A percentile compares a stretch with the other conserved stretches of the same genome.
Evolutionary conservation across 2,329 filamentous ascomycete genomes (phyloP).

Genomic region (Trichophyton rubrum): DNA sequence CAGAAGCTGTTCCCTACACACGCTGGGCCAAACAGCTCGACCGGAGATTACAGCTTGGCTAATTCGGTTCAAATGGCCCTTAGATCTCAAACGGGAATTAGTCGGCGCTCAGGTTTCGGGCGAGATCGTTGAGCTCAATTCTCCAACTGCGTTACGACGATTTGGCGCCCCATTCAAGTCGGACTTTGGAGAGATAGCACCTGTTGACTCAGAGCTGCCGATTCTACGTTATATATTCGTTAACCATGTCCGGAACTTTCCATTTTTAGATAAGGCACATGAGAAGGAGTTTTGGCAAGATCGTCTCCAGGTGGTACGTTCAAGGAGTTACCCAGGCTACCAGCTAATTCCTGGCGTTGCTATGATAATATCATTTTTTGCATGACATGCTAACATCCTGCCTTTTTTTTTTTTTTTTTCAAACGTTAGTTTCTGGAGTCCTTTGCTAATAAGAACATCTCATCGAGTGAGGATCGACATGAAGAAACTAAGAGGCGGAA

Average conservation of each 20-base stretch:
- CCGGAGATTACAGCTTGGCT: background rate
- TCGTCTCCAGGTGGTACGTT: slow-evolving; percentile 77
- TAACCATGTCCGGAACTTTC: slow-evolving; percentile 93
- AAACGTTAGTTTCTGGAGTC: slow-evolving; percentile 72
- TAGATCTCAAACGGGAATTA: slow-evolving; percentile 92
- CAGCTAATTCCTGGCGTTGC: background rate
- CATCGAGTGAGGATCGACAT: slow-evolving; percentile 85
- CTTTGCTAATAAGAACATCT: slow-evolving; percentile 94
- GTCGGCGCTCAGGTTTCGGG: slow-evolving; percentile 76
- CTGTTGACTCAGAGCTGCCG: slow-evolving; percentile 84
- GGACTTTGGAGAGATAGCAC: slow-evolving; percentile 81
- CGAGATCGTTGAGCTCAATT: slow-evolving; percentile 88
- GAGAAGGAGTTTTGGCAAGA: slow-evolving; percentile 99
- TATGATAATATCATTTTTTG: background rate
- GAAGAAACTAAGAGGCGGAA: slow-evolving; percentile 95
- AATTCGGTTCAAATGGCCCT: slow-evolving; percentile 1
- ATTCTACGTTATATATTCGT: slow-evolving; percentile 95
- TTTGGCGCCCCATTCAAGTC: slow-evolving; percentile 95
- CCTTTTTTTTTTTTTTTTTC: no score
- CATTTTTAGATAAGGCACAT: slow-evolving; percentile 87
- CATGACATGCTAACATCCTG: background rate
- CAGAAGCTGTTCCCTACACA: background rate
- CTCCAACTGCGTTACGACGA: slow-evolving; percentile 81
- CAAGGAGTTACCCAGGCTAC: background rate
- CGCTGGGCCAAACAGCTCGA: slow-evolving; percentile 5